phyloP scores from a whole-genome alignment of 2,329 filamentous ascomycete genomes.

The Zarea fungicola region DNA sequence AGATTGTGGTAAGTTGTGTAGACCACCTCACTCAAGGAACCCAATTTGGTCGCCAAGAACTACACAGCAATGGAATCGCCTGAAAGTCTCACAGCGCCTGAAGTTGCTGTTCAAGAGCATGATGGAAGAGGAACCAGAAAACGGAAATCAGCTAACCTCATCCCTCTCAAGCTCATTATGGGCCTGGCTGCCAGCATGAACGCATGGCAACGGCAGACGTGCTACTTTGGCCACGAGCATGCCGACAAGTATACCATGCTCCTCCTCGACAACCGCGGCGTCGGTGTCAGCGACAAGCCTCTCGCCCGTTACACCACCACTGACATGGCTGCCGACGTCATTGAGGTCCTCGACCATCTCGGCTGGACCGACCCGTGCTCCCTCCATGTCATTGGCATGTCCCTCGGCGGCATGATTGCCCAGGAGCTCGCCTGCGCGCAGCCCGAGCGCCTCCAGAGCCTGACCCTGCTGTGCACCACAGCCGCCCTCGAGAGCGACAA shows the following conservation, averaged over 20 bases:
- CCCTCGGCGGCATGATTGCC: slow-evolving; percentile 88
- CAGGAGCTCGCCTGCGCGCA: slow-evolving; percentile 66
- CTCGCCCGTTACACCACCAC: slow-evolving; percentile 72
- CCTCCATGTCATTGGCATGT: slow-evolving; percentile 70
- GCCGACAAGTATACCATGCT: slow-evolving; percentile 66
- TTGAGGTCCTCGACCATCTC: slow-evolving; percentile 65
- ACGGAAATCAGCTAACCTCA: background rate
- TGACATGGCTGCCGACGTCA: slow-evolving; percentile 74
- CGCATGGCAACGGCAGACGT: slow-evolving; percentile 78
- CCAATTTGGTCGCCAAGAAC: too few species aligned
- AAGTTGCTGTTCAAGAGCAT: too few species aligned
- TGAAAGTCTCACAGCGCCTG: too few species aligned
- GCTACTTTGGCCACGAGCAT: slow-evolving; percentile 71
- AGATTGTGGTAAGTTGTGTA: slow-evolving; percentile 66
- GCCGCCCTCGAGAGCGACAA: slow-evolving; percentile 56
- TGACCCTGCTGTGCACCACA: slow-evolving; percentile 59
- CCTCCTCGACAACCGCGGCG: slow-evolving; percentile 78
- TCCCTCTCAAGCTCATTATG: slow-evolving; percentile 67
- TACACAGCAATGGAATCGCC: too few species aligned
- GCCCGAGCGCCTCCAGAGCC: slow-evolving; percentile 47
- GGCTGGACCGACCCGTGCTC: slow-evolving; percentile 54
- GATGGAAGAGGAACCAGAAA: background rate
- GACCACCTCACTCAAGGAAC: too few species aligned
- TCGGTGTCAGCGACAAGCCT: slow-evolving; percentile 76
- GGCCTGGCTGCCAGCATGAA: slow-evolving; percentile 65